Base-by-base conservation (phyloP, 148 eudicot genomes). In the Linanthus parryae region DNA sequence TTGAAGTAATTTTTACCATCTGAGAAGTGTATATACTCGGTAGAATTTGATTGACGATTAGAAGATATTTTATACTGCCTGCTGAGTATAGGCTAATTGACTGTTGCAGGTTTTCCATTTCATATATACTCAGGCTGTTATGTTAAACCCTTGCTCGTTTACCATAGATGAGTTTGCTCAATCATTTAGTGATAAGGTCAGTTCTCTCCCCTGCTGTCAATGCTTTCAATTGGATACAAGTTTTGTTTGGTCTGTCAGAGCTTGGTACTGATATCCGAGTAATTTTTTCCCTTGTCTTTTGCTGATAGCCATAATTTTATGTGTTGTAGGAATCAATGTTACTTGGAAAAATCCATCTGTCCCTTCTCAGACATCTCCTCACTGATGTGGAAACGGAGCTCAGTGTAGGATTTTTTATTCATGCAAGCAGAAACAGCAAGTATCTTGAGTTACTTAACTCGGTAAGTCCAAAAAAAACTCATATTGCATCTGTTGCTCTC, bases 111-210 rank as follows among this genome's bases (percentile, higher is more conserved):
- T 75, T 46, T 88, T 84, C 68, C 88, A 80, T 66, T 92, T 92
- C 56, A 71, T 92, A 22, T 84, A 74, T 69, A 87, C 94, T 18
- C 84, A 87, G 64, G 91, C 88, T 37, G 78, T 44, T 47, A 51
- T 59, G 39, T 66, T 84, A 16, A 64, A 77, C 63, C 52, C 80
- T 28, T 58, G 64, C 59, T 77, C 99, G 18, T 92, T 92, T 62
- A 84, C 91, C 60, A 47, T 92, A 4, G 88, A 92, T 55, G 96
- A 87, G 68, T 76, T 92, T 77, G 85, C 78, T 10, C 84, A 75
- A 64, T 76, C 99, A 58, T 87, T 92, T 63, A 60, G 43, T 57
- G 94, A 72, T 48, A 84, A 87, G 90, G 99, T 82, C 34, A 56
- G 75, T 64, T 25, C 48, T 38, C 30, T n/a, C 20, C 21, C 21